Conservation (phyloP, 768 basidiomycete species). For the Amanita phalloides region DNA sequence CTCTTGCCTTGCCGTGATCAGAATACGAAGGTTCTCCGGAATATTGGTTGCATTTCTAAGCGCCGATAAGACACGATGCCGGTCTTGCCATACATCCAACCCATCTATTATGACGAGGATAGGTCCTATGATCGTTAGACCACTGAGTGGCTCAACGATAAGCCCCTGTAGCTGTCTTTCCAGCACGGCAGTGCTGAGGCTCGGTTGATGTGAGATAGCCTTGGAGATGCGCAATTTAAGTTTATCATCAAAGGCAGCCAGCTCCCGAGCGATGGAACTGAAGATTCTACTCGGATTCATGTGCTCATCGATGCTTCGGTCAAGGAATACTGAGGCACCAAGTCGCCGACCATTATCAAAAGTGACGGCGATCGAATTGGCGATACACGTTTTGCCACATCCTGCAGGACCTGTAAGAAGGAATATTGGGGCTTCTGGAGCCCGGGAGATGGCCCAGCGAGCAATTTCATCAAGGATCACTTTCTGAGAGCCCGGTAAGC, state of each 20-base stretch:
- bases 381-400: slow-evolving; percentile 21
- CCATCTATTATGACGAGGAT: slow-evolving; percentile 24
- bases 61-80: neutral
- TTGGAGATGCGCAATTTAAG: slow-evolving; percentile 6
- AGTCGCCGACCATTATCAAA: slow-evolving; percentile 17
- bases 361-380: slow-evolving; percentile 17
- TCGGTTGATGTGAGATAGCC: neutral
- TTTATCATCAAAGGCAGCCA: slow-evolving; percentile 17
- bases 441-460: slow-evolving; percentile 10
- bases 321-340: slow-evolving; percentile 23
- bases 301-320: slow-evolving; percentile 7
- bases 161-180: slow-evolving; percentile 16
- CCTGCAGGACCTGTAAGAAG: slow-evolving; percentile 17
- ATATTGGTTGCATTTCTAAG: slow-evolving; percentile 7
- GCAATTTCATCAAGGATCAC: slow-evolving; percentile 11
- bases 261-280: slow-evolving; percentile 20
- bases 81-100: slow-evolving; percentile 17
- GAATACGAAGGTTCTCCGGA: slow-evolving; percentile 15
- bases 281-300: slow-evolving; percentile 16
- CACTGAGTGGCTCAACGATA: slow-evolving; percentile 15
- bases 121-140: slow-evolving; percentile 17
- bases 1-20: slow-evolving; percentile 18
- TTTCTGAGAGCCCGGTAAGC: slow-evolving; percentile 5
- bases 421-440: slow-evolving; percentile 11
- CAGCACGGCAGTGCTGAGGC: neutral